These are phyloP conservation scores for Neopestalotiopsis clavispora DNA, from an alignment of 2,329 filamentous ascomycete species.

Conservation along the genomic window DNA sequence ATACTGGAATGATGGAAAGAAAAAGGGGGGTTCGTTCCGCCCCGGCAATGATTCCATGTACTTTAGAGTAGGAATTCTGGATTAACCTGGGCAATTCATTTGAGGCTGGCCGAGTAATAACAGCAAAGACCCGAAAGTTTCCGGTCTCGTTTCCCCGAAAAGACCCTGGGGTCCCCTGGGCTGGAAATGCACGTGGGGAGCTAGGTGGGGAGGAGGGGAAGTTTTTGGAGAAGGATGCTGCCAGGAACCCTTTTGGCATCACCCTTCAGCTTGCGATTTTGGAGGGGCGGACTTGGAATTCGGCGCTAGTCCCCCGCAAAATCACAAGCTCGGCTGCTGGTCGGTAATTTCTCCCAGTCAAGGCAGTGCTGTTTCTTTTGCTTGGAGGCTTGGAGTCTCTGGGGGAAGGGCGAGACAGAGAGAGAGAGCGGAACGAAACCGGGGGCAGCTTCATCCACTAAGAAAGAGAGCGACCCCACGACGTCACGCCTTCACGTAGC, in stretches of 20 bases:
- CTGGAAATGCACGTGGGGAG: background rate
- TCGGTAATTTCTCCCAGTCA: slow-evolving; percentile 47
- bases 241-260: no score
- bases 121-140: background rate
- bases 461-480: slow-evolving; percentile 12
- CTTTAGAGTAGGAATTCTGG: background rate
- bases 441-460: slow-evolving; percentile 21
- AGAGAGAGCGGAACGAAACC: slow-evolving; percentile 29
- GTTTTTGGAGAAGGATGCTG: no score
- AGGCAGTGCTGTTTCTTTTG: no score
- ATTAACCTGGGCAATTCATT: background rate
- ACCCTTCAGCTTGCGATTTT: no score
- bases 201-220: background rate
- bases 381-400: background rate
- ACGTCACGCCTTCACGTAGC: slow-evolving; percentile 1
- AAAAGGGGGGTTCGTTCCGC: background rate
- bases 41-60: background rate
- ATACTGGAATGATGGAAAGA: background rate
- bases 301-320: slow-evolving; percentile 48
- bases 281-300: background rate
- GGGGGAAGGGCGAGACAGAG: slow-evolving; percentile 10
- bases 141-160: background rate
- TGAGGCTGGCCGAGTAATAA: background rate
- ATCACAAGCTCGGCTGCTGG: slow-evolving; percentile 61
- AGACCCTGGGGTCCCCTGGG: background rate